Evolutionary conservation across 352 stramenopile species (phyloP), one percentile per base, ranked within the genome.

Genomic region (Phytopythium boreale): DNA sequence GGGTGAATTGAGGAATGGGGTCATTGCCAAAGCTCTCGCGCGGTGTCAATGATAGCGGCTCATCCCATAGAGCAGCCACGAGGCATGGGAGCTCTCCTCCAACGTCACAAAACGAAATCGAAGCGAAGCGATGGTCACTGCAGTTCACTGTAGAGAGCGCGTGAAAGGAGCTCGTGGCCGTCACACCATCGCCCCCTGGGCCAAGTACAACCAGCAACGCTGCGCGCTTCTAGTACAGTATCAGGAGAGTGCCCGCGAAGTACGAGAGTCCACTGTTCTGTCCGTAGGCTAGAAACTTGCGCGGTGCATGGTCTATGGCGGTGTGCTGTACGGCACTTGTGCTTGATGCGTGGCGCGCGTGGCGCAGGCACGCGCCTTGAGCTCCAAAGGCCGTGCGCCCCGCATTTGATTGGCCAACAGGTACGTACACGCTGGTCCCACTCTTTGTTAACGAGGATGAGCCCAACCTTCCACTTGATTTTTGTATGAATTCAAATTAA

Each of bases 1-100:
- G 43, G 20, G 56, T 29, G 43, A 55, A 62, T 62, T 62, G 57
- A 55, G 39, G 12, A 62, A 56, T 62, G 57, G 29, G 19, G 6
- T 44, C 51, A 49, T 19, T 49, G 19, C 14, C 43, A 14, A 49
- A 4, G 43, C 19, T 1, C n/a, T n/a, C 17, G 12, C 7, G 6
- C 14, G 43, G n/a, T 4, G 20, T n/a, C 39, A 46, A 12, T 50
- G 19, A 27, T 24, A 56, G 4, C 49, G 4, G 0, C 43, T 26
- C 43, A 49, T 14, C 43, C 19, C 4, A 2, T 24, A 24, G 2
- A 49, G 43, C 34, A 39, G 31, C 4, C 31, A 8, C 31, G 8
- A 3, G 31, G 34, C 43, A n/a, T 49, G n/a, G 43, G 26, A 49
- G 19, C 19, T 12, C 19, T 26, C 43, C 14, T n/a, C 39, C 14